A percentile compares a stretch with the other conserved stretches of the same genome.
Conservation (phyloP, 1,284 basidiomycete species). For the Exobasidium cylindrosporum region DNA sequence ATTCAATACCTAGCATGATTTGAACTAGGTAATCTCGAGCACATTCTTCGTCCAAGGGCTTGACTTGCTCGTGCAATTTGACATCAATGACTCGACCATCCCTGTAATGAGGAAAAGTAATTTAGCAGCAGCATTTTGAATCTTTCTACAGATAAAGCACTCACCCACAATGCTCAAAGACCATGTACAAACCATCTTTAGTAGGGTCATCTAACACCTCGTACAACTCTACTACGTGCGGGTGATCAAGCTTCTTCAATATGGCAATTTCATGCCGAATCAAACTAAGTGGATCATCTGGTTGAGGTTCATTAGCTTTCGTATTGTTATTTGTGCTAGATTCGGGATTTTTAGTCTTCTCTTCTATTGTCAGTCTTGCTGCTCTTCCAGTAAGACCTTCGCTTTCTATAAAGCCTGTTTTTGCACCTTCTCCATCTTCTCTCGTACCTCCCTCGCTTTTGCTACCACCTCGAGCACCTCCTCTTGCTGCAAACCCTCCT, state of each 20-base stretch:
- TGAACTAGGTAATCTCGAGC: constrained; percentile 61
- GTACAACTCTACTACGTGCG: constrained; percentile 59
- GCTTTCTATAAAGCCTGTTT: not conserved
- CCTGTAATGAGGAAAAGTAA: too few relatives aligned
- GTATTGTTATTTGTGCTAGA: not conserved
- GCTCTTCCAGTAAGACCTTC: not conserved
- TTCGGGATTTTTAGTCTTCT: not conserved
- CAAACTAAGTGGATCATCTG: constrained; percentile 42
- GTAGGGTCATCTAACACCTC: constrained; percentile 62
- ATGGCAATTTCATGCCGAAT: constrained; percentile 51
- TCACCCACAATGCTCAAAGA: constrained; percentile 43
- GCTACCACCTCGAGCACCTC: not conserved
- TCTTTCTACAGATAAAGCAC: not conserved
- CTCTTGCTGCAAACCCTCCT: constrained; percentile 10
- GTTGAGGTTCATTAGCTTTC: not conserved
- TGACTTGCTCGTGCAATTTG: constrained; percentile 36
- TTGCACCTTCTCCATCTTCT: not conserved
- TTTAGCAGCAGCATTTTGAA: not conserved
- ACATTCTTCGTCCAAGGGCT: constrained; percentile 51
- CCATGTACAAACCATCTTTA: constrained; percentile 61
- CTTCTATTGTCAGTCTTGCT: not conserved
- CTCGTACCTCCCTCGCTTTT: not conserved
- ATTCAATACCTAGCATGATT: constrained; percentile 60
- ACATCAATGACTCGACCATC: constrained; percentile 61
- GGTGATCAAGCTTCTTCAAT: constrained; percentile 54